Conservation (phyloP, 441 rosid species). For the Erysimum cheiri region DNA sequence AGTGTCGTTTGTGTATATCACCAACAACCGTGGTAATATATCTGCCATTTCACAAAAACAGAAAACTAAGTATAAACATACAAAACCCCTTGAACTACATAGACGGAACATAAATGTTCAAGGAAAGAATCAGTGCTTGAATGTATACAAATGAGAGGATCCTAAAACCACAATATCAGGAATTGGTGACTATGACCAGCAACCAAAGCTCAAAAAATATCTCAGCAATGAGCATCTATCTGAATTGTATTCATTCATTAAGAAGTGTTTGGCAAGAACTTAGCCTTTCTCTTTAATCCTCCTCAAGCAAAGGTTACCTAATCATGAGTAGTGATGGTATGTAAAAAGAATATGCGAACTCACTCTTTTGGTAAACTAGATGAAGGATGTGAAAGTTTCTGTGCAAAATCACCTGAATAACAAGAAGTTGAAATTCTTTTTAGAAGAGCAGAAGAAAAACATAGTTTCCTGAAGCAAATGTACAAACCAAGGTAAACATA, state of each 20-base stretch:
- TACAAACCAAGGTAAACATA: slow-evolving; percentile 23
- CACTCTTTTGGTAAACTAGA: slow-evolving; percentile 82
- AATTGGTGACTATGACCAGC: slow-evolving; percentile 12
- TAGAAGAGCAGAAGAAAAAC: slow-evolving; percentile 24
- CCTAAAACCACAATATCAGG: slow-evolving; percentile 16
- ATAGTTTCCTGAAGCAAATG: slow-evolving; percentile 11
- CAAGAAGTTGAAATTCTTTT: slow-evolving; percentile 31
- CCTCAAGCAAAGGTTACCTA: not conserved
- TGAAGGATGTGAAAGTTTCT: slow-evolving; percentile 86
- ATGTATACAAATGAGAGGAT: not conserved
- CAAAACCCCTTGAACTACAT: slow-evolving; percentile 13
- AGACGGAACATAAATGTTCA: not conserved
- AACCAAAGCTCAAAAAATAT: slow-evolving; percentile 1
- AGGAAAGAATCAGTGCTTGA: slow-evolving; percentile 9
- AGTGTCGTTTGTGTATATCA: slow-evolving; percentile 65
- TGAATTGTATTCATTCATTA: not conserved
- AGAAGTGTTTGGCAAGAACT: not conserved
- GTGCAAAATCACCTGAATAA: slow-evolving; percentile 87
- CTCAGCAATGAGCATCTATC: not conserved
- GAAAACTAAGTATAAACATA: slow-evolving; percentile 11
- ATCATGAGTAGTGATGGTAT: slow-evolving; percentile 5
- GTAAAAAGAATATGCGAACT: slow-evolving; percentile 38
- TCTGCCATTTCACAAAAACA: slow-evolving; percentile 51
- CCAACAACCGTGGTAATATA: slow-evolving; percentile 80
- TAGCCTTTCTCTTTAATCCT: slow-evolving; percentile 10